phyloP scores from a whole-genome alignment of 805 yeast species.

The Lachancea quebecensis region DNA sequence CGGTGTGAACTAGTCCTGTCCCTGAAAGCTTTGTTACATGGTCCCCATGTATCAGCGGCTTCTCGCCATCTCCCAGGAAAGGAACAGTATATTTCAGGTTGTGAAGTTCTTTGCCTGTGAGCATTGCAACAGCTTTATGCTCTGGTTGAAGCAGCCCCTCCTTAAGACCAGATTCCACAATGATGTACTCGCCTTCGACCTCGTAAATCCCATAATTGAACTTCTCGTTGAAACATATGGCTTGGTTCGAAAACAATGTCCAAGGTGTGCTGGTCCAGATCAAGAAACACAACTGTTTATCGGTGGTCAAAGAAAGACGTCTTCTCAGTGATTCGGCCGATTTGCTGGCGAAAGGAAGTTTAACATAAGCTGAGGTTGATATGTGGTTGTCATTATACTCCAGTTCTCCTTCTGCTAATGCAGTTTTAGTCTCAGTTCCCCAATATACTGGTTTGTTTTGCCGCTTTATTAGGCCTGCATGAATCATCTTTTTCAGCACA shows the following conservation, averaged over 20 bases:
- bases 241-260: conserved; percentile 87
- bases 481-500: conserved; percentile 60
- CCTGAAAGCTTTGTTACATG: conserved; percentile 82
- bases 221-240: conserved; percentile 62
- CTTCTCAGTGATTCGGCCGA: conserved; percentile 14
- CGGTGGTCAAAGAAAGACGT: background rate
- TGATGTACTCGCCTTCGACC: conserved; percentile 36
- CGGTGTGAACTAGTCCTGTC: conserved; percentile 93
- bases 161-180: conserved; percentile 52
- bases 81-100: conserved; percentile 51
- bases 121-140: conserved; percentile 15
- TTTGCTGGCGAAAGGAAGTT: conserved; percentile 46
- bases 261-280: conserved; percentile 99
- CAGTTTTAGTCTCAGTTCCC: conserved; percentile 92
- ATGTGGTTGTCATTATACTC: conserved; percentile 72
- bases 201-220: conserved; percentile 50
- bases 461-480: conserved; percentile 63
- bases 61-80: conserved; percentile 33
- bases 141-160: conserved; percentile 26
- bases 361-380: conserved; percentile 62
- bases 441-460: conserved; percentile 95
- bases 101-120: conserved; percentile 37
- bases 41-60: conserved; percentile 67
- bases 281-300: conserved; percentile 32
- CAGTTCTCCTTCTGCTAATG: conserved; percentile 92